A percentile compares a stretch with the other conserved stretches of the same genome.
Evolutionary conservation across 2,329 filamentous ascomycete genomes (phyloP).

Genomic region (Beauveria sp.): DNA sequence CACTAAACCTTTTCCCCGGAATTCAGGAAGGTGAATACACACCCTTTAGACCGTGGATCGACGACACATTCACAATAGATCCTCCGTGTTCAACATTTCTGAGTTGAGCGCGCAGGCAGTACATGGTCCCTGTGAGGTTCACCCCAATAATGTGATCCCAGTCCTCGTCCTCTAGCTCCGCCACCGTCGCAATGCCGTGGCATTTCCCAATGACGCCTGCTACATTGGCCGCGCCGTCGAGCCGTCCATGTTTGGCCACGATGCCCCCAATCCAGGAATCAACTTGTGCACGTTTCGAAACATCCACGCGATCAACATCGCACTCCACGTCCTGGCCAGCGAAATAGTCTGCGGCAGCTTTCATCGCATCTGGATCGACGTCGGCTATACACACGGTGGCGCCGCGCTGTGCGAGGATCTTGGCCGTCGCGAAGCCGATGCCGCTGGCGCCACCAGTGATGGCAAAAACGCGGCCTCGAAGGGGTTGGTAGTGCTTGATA

Average conservation of each 20-base stretch:
- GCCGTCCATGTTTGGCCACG: constrained; percentile 37
- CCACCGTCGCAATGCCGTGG: constrained; percentile 31
- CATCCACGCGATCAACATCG: constrained; percentile 34
- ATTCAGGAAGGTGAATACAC: not conserved
- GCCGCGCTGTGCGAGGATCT: constrained; percentile 28
- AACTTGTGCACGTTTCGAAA: constrained; percentile 38
- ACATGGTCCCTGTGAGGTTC: constrained; percentile 42
- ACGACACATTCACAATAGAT: constrained; percentile 51
- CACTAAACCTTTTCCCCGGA: constrained; percentile 17
- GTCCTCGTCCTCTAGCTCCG: constrained; percentile 36
- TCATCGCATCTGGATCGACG: constrained; percentile 25
- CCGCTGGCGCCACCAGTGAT: constrained; percentile 28
- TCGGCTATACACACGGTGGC: constrained; percentile 32
- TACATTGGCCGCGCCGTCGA: constrained; percentile 47
- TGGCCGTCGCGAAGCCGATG: constrained; percentile 34
- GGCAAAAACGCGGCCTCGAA: constrained; percentile 21
- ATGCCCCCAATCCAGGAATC: constrained; percentile 40
- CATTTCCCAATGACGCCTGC: constrained; percentile 42
- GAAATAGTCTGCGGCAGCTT: constrained; percentile 25
- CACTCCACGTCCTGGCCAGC: constrained; percentile 17
- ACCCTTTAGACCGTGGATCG: constrained; percentile 38
- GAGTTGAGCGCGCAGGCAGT: constrained; percentile 38
- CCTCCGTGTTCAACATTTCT: constrained; percentile 40
- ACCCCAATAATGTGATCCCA: constrained; percentile 39
- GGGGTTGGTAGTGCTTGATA: not conserved